Conservation (phyloP, 257 asterid genomes). For the Capsicum pubescens region DNA sequence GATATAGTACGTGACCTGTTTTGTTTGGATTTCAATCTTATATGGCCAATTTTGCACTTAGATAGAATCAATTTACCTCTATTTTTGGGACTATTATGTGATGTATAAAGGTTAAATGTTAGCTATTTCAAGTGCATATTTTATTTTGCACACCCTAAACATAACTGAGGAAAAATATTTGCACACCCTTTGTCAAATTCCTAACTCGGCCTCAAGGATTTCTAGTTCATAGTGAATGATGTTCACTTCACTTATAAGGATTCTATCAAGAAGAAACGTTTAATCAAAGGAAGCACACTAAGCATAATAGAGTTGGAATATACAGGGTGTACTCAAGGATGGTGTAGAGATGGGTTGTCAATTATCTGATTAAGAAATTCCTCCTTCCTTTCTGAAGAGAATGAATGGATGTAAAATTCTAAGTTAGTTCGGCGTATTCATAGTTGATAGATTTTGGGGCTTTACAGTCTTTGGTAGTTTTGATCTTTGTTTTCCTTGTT, state of each 20-base stretch:
- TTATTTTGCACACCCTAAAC: too few relatives aligned
- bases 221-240: background rate
- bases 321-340: background rate
- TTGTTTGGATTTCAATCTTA: too few relatives aligned
- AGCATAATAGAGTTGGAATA: conserved; percentile 5
- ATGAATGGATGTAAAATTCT: background rate
- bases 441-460: background rate
- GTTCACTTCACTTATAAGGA: background rate
- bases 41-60: too few relatives aligned
- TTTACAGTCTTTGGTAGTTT: background rate
- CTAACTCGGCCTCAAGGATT: background rate
- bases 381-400: background rate
- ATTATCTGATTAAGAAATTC: background rate
- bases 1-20: too few relatives aligned
- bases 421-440: background rate
- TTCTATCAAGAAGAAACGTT: background rate
- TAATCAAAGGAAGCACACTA: background rate
- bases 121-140: too few relatives aligned
- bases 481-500: background rate
- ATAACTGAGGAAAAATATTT: too few relatives aligned
- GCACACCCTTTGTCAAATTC: too few relatives aligned
- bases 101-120: too few relatives aligned
- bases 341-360: background rate
- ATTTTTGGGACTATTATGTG: too few relatives aligned
- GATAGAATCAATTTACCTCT: too few relatives aligned